These are phyloP conservation scores for Omphalea diandra DNA, from an alignment of 441 rosid genomes.

Conservation along the genomic window DNA sequence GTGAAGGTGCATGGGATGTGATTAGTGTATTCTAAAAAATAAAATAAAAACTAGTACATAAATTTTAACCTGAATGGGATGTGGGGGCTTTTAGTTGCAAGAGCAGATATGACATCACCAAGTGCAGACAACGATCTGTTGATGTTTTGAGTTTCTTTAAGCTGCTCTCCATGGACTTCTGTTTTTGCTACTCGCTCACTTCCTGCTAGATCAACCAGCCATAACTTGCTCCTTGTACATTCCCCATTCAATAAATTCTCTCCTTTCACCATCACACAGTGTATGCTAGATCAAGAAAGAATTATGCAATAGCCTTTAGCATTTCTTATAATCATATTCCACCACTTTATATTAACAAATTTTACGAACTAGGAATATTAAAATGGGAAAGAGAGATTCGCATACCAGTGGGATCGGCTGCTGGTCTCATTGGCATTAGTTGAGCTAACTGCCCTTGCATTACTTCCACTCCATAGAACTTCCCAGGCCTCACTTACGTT, in stretches of 20 bases:
- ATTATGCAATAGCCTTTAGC: constrained; percentile 14
- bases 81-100: constrained; percentile 87
- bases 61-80: constrained; percentile 76
- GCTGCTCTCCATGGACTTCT: constrained; percentile 90
- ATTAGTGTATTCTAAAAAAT: constrained; percentile 10
- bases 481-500: constrained; percentile 88
- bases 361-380: no score
- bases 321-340: background rate
- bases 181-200: constrained; percentile 94
- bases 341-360: background rate
- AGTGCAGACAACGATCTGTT: constrained; percentile 95
- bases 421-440: constrained; percentile 91
- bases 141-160: constrained; percentile 92
- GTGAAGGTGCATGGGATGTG: background rate
- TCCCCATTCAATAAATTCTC: constrained; percentile 86
- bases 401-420: constrained; percentile 96
- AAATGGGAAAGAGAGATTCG: constrained; percentile 1
- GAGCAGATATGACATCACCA: constrained; percentile 95
- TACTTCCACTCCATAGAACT: constrained; percentile 80
- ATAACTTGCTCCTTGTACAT: constrained; percentile 85
- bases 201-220: constrained; percentile 97
- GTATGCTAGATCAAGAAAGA: constrained; percentile 50
- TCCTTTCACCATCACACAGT: constrained; percentile 87
- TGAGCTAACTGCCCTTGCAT: constrained; percentile 83
- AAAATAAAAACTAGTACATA: constrained; percentile 2